A percentile compares a stretch with the other conserved stretches of the same genome.
These are phyloP conservation scores for Taxillus chinensis DNA, from an alignment of 164 flowering plant species.

Conservation along the genomic window DNA sequence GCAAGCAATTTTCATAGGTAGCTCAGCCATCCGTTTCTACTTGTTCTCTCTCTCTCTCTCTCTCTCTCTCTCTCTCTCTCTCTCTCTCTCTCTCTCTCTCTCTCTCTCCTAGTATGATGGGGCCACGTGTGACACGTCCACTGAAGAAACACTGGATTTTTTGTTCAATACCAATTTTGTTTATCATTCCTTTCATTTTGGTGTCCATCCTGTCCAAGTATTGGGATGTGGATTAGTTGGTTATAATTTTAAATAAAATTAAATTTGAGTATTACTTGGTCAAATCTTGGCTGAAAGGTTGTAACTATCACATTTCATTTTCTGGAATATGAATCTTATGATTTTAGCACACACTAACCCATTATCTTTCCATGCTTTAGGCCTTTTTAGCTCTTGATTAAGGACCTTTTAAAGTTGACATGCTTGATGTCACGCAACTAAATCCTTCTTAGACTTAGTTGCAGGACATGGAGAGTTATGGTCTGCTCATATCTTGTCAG, in stretches of 20 bases:
- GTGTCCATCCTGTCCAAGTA: no score
- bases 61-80: not conserved
- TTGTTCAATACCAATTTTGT: no score
- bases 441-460: constrained; percentile 88
- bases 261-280: no score
- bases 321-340: not conserved
- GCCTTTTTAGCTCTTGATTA: not conserved
- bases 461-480: constrained; percentile 97
- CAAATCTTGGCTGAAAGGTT: no score
- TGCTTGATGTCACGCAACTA: constrained; percentile 65
- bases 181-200: no score
- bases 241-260: no score
- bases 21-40: not conserved
- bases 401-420: not conserved
- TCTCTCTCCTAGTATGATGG: no score
- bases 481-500: constrained; percentile 83
- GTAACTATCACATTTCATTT: no score
- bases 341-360: not conserved
- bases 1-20: constrained; percentile 93
- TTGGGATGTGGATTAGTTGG: no score
- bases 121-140: no score
- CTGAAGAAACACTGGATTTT: no score
- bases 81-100: constrained; percentile 1
- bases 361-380: not conserved
- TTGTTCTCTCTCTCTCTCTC: not conserved